phyloP scores from a whole-genome alignment of 2,329 filamentous ascomycete genomes.

The Fusarium brachygibbosum region DNA sequence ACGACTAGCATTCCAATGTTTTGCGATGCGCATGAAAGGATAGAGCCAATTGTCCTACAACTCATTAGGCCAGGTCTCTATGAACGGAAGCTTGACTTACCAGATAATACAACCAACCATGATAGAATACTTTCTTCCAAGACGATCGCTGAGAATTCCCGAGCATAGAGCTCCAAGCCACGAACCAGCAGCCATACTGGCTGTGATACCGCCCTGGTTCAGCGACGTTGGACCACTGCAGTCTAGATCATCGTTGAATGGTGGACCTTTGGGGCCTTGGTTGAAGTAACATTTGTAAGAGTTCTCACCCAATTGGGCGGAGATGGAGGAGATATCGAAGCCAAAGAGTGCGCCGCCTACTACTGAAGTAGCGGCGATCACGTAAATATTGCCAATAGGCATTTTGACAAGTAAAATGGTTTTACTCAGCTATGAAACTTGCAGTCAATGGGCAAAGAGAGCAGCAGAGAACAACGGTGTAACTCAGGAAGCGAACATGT shows the following conservation, averaged over 20 bases:
- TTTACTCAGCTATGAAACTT: not conserved
- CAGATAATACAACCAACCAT: slow-evolving; percentile 65
- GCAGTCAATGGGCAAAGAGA: not conserved
- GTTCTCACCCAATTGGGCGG: slow-evolving; percentile 50
- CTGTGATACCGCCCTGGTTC: slow-evolving; percentile 66
- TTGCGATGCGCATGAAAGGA: slow-evolving; percentile 60
- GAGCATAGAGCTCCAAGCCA: slow-evolving; percentile 64
- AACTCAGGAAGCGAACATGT: not conserved
- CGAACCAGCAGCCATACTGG: slow-evolving; percentile 65
- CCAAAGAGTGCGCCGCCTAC: slow-evolving; percentile 47
- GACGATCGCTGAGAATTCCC: slow-evolving; percentile 63
- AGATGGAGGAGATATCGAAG: slow-evolving; percentile 47
- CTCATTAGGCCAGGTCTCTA: fast-evolving
- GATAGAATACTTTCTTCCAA: slow-evolving; percentile 65
- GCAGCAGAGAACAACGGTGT: not conserved
- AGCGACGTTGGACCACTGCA: slow-evolving; percentile 57
- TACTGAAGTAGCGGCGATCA: slow-evolving; percentile 44
- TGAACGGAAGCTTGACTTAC: slow-evolving; percentile 53
- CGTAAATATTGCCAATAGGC: slow-evolving; percentile 47
- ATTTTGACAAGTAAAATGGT: slow-evolving; percentile 2
- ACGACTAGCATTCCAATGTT: slow-evolving; percentile 57
- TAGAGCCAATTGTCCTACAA: slow-evolving; percentile 62
- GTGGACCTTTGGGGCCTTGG: slow-evolving; percentile 53
- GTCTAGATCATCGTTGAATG: slow-evolving; percentile 46
- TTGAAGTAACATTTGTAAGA: slow-evolving; percentile 58